Base-by-base conservation (phyloP, 2,329 filamentous ascomycete genomes). In the Fonsecaea erecta region DNA sequence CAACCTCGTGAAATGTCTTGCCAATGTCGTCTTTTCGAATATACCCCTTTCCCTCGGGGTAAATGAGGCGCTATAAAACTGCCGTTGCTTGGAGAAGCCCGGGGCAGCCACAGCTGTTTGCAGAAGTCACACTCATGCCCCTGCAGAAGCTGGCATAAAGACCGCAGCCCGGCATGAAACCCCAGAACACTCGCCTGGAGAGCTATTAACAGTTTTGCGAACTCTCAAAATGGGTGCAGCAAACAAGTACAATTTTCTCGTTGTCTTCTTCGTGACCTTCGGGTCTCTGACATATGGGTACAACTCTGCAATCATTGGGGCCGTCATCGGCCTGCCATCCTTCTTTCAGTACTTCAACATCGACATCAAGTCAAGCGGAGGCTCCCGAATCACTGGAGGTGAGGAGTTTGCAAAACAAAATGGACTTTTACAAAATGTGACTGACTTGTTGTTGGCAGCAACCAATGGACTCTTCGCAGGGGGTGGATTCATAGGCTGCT, bases 311-410 rank as follows among this genome's bases (percentile, higher is more conserved):
- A 68, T 70, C 34, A 68, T 68, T 37, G 68, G 65, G 3, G 61
- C 66, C 30, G 62, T 68, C 16, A 68, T 68, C 32, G 66, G 66
- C n/a, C 60, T 65, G 16, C 66, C 66, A 9, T 68, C 66, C 24
- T 68, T 65, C 43, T 68, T 63, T 56, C 32, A 63, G n/a, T 84
- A 79, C 73, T 84, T 85, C 70, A 67, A 80, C 51, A 76, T 84
- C 55, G 63, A 68, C 28, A 60, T 62, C 57, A 67, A 62, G 48
- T 62, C 62, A 28, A 26, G 35, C 12, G 61, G 51, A 11, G 65
- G 65, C 6, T 64, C 62, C 21, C 52, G 48, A 24, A 62, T 64
- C 52, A 67, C 63, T 40, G 66, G 66, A 32, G 62, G 65, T 65
- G 46, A 61, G 62, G 5, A 3, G 16, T 34, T 34, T 30, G 8